These are phyloP conservation scores for Brassica rapa DNA, from an alignment of 345 rosid genomes.

Conservation along the genomic window DNA sequence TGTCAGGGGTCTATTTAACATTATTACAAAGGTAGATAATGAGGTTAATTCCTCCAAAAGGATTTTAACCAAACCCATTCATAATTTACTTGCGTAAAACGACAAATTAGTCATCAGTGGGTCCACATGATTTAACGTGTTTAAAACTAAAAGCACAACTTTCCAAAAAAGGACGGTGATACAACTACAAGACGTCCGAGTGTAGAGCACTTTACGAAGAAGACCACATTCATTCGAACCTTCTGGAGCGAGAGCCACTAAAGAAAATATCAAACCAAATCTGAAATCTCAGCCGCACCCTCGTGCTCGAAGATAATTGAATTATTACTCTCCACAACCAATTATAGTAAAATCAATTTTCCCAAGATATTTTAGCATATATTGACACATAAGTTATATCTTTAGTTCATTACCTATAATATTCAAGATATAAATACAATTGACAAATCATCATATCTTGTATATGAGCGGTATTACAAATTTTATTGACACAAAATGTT, in stretches of 20 bases:
- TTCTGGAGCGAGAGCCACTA: slow-evolving; percentile 18
- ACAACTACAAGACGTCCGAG: slow-evolving; percentile 2
- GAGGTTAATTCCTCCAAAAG: background rate
- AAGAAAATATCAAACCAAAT: slow-evolving; percentile 9
- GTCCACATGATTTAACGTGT: slow-evolving; percentile 8
- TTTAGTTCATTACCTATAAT: too few species aligned
- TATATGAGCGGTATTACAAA: too few species aligned
- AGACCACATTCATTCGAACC: slow-evolving; percentile 25
- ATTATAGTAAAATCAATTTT: background rate
- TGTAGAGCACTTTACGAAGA: background rate
- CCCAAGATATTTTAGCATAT: background rate
- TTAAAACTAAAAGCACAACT: slow-evolving; percentile 15
- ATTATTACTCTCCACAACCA: background rate
- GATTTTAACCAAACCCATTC: background rate
- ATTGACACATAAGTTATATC: too few species aligned
- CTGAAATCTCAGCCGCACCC: slow-evolving; percentile 34
- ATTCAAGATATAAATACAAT: too few species aligned
- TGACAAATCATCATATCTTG: too few species aligned
- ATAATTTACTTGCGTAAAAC: slow-evolving; percentile 5
- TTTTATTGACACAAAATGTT: too few species aligned
- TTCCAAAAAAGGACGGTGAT: slow-evolving; percentile 11
- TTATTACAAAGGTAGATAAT: background rate
- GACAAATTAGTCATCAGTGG: background rate
- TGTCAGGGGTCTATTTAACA: background rate
- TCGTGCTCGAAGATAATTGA: background rate